A percentile compares a stretch with the other conserved stretches of the same genome.
Evolutionary conservation across 164 flowering plant species (phyloP).

Genomic region (Aristolochia fimbriata): DNA sequence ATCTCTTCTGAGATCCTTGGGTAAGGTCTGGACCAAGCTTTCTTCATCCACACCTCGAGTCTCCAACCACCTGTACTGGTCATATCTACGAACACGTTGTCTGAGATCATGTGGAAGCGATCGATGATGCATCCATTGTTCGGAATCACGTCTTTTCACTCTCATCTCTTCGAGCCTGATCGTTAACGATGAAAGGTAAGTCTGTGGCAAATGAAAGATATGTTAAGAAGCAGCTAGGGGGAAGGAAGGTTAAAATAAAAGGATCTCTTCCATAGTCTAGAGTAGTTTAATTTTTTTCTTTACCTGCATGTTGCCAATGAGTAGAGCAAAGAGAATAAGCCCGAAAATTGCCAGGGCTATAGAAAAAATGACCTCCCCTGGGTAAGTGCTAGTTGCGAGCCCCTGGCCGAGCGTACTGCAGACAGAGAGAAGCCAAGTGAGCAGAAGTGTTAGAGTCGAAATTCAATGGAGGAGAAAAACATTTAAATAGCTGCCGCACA

Average conservation of each 20-base stretch:
- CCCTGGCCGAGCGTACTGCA: slow-evolving; percentile 16
- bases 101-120: slow-evolving; percentile 45
- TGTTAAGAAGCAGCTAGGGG: not conserved
- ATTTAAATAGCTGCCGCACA: too few relatives aligned
- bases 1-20: slow-evolving; percentile 60
- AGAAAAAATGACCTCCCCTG: slow-evolving; percentile 78
- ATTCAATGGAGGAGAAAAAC: too few relatives aligned
- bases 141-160: slow-evolving; percentile 55
- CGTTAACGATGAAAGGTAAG: slow-evolving; percentile 56
- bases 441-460: too few relatives aligned
- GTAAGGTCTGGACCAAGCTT: slow-evolving; percentile 34
- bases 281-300: not conserved
- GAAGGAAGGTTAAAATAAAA: not conserved
- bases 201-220: slow-evolving; percentile 22
- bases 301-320: slow-evolving; percentile 99
- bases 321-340: slow-evolving; percentile 78
- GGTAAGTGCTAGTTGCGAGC: slow-evolving; percentile 12
- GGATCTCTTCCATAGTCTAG: not conserved
- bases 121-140: slow-evolving; percentile 69
- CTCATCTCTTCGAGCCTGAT: slow-evolving; percentile 60
- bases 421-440: not conserved
- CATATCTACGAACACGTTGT: slow-evolving; percentile 49
- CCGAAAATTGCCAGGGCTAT: slow-evolving; percentile 73
- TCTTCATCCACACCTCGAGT: slow-evolving; percentile 68
- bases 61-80: slow-evolving; percentile 63